A percentile compares a stretch with the other conserved stretches of the same genome.
phyloP scores from a whole-genome alignment of 202 grass and related monocot genomes.

The Alloteropsis angusta region DNA sequence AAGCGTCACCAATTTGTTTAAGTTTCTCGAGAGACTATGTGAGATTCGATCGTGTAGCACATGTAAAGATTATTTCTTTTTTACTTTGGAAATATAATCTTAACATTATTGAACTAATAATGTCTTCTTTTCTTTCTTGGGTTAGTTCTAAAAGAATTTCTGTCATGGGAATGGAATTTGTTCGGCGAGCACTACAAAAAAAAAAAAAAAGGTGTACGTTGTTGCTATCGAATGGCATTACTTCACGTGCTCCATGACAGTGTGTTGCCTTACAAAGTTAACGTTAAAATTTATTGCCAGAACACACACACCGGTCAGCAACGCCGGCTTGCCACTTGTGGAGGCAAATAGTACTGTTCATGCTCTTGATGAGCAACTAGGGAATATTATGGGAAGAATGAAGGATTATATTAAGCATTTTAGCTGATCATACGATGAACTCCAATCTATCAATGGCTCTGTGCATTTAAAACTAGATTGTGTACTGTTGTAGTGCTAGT shows the following conservation, averaged over 20 bases:
- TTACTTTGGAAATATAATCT: background rate
- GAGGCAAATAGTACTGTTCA: background rate
- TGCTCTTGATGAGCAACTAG: too few relatives aligned
- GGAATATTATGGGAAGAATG: background rate
- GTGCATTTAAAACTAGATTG: background rate
- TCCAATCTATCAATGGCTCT: background rate
- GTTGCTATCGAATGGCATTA: background rate
- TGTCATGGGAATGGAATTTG: slow-evolving; percentile 12
- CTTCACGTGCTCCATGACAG: slow-evolving; percentile 14
- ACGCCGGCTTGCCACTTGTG: background rate
- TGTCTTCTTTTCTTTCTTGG: too few relatives aligned
- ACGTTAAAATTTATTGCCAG: too few relatives aligned
- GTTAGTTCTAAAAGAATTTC: background rate
- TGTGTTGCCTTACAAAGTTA: background rate
- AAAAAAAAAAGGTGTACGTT: too few relatives aligned
- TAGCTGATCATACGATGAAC: background rate
- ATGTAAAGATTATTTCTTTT: background rate
- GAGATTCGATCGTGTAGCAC: background rate
- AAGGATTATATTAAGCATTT: background rate
- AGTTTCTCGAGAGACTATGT: background rate
- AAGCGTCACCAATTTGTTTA: background rate
- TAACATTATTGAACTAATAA: too few relatives aligned
- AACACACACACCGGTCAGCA: too few relatives aligned
- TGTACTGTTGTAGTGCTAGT: background rate
- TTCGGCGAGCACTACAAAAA: background rate